Evolutionary conservation across 805 yeast species (phyloP).

Genomic region (Starmera quercuum): DNA sequence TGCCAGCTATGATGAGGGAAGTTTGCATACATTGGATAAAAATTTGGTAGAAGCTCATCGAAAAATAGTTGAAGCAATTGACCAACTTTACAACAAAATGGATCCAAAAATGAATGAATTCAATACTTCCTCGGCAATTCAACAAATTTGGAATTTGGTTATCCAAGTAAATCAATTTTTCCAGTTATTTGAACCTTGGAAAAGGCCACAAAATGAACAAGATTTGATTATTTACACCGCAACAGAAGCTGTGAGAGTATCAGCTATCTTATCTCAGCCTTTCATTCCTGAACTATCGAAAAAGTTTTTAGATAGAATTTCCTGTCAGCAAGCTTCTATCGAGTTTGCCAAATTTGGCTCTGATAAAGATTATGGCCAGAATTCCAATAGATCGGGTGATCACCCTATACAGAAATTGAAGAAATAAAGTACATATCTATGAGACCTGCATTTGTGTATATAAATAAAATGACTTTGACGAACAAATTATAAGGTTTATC

Average conservation of each 20-base stretch:
- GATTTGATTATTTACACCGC: conserved; percentile 56
- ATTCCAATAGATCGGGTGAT: conserved; percentile 44
- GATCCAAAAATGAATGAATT: conserved; percentile 34
- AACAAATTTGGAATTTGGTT: conserved; percentile 50
- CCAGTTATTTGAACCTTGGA: conserved; percentile 77
- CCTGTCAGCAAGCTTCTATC: conserved; percentile 43
- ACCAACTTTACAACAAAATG: conserved; percentile 31
- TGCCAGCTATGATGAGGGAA: conserved; percentile 2
- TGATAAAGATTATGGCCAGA: conserved; percentile 55
- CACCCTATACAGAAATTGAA: conserved; percentile 34
- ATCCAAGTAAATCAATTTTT: conserved; percentile 58
- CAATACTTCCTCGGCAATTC: conserved; percentile 49
- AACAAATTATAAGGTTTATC: not conserved
- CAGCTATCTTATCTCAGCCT: conserved; percentile 62
- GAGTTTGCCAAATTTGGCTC: conserved; percentile 44
- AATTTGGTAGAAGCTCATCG: conserved; percentile 4
- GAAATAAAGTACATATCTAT: not conserved
- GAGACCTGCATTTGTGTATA: conserved; percentile 4
- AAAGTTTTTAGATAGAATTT: conserved; percentile 50
- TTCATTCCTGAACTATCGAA: conserved; percentile 61
- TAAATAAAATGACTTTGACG: not conserved
- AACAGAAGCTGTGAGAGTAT: conserved; percentile 62
- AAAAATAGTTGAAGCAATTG: conserved; percentile 24
- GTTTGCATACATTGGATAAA: conserved; percentile 4
- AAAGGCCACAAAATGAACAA: conserved; percentile 27